These are phyloP conservation scores for Fusarium pseudocircinatum DNA, from an alignment of 2,329 filamentous ascomycete genomes.

Conservation along the genomic window DNA sequence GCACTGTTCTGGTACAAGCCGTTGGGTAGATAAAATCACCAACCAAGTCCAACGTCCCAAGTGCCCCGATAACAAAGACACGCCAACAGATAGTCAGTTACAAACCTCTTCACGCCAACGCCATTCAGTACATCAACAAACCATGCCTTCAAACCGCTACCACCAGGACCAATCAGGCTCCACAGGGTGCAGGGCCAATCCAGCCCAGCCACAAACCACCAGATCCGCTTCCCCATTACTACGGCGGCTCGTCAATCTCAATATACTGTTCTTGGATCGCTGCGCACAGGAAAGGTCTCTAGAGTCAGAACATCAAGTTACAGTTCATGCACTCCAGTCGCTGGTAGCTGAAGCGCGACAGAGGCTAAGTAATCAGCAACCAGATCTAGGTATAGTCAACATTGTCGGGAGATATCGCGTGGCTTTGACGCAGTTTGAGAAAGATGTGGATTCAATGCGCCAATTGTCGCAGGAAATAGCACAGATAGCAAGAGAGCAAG, in stretches of 20 bases:
- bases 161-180: background rate
- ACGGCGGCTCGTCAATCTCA: fast-evolving
- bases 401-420: background rate
- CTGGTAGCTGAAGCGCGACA: too few species aligned
- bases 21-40: background rate
- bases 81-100: background rate
- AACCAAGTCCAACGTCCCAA: background rate
- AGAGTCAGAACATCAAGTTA: too few species aligned
- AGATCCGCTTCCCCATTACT: background rate
- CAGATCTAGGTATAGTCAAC: background rate
- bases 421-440: fast-evolving
- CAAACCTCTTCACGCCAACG: background rate
- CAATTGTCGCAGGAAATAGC: fast-evolving
- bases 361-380: background rate
- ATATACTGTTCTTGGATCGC: background rate
- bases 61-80: fast-evolving
- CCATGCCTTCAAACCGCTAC: background rate
- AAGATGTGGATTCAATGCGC: fast-evolving
- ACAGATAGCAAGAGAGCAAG: background rate
- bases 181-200: fast-evolving
- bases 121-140: background rate
- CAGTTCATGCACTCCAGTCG: background rate
- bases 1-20: fast-evolving
- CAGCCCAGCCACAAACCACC: background rate
- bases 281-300: too few species aligned